Conservation (phyloP, 2,329 filamentous ascomycete genomes). For the Pestalotiopsis fici region DNA sequence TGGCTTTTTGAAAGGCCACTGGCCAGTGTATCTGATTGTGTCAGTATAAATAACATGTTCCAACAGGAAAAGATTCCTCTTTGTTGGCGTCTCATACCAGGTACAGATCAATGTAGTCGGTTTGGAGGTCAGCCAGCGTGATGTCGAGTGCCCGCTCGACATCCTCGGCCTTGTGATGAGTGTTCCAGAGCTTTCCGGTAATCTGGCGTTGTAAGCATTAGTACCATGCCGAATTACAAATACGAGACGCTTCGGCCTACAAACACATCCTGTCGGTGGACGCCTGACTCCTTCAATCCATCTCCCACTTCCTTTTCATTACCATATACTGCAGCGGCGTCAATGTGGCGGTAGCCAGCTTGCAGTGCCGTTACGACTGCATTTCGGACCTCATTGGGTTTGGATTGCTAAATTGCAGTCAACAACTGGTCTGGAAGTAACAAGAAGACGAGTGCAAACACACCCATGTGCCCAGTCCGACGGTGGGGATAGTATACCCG, state of each 20-base stretch:
- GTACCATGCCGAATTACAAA: background rate
- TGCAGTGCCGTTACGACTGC: slow-evolving; percentile 37
- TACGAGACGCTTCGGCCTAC: background rate
- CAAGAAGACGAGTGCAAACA: background rate
- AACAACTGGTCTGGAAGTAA: background rate
- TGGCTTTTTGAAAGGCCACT: slow-evolving; percentile 24
- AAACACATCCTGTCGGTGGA: slow-evolving; percentile 13
- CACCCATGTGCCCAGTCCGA: slow-evolving; percentile 35
- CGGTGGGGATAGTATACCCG: slow-evolving; percentile 30
- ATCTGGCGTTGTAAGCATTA: background rate
- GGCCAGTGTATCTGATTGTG: slow-evolving; percentile 36
- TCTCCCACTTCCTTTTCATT: slow-evolving; percentile 51
- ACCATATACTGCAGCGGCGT: slow-evolving; percentile 56
- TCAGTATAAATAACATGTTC: background rate
- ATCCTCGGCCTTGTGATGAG: slow-evolving; percentile 31
- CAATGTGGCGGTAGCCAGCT: slow-evolving; percentile 54
- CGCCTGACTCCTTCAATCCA: slow-evolving; percentile 19
- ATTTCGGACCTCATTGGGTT: slow-evolving; percentile 15
- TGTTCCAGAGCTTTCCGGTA: slow-evolving; percentile 24
- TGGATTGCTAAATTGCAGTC: slow-evolving; percentile 12
- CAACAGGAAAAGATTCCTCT: background rate
- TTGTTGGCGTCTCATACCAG: slow-evolving; percentile 17
- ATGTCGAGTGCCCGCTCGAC: slow-evolving; percentile 31
- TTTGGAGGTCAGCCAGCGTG: slow-evolving; percentile 33
- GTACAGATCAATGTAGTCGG: slow-evolving; percentile 40